Base-by-base conservation (phyloP, 768 basidiomycete genomes). In the Mrakia blollopis region DNA sequence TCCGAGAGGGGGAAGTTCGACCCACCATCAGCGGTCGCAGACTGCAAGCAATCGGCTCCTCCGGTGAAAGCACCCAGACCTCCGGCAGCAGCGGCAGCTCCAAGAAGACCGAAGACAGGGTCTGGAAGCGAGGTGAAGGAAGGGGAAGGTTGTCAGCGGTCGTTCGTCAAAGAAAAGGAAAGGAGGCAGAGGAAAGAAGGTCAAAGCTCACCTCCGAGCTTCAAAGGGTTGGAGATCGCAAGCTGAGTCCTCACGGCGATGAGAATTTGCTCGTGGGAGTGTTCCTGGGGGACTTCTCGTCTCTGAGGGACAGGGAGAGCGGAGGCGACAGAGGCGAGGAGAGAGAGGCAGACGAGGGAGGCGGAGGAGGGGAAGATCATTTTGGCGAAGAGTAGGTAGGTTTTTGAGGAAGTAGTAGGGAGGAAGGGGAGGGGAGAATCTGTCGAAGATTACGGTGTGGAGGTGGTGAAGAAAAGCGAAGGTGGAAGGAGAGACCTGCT, bases 261-360 rank as follows among this genome's bases (percentile, higher is more conserved):
- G 78, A 90, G 83, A 82, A 89, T 86, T 73, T 84, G 82, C 80
- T 90, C 87, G 81, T 91, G 89, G 18, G 89, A 89, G 84, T 90
- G 89, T 81, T 90, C 89, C 89, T 79, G 0, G 70, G 68, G 61
- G 78, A 74, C 47, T 39, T 68, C 65, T 41, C 65, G 65, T 39
- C 65, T 41, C 77, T 35, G 9, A 52, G 61, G 30, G 61, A 65
- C 37, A 62, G 50, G 41, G 25, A 28, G 52, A 60, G 52, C 69
- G 18, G 65, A 68, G 2, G 65, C 44, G 18, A 35, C 65, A 13
- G 65, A 39, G 37, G 39, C 65, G 39, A 30, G 44, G 39, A 52
- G 72, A 35, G 72, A 74, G 57, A 71, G 71, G 50, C 70, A 78
- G 50, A 80, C 65, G 37, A 41, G 75, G 60, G 77, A 73, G 71